phyloP scores from a whole-genome alignment of 371 early-diverging fungal genomes.

The Lichtheimia ramosa region DNA sequence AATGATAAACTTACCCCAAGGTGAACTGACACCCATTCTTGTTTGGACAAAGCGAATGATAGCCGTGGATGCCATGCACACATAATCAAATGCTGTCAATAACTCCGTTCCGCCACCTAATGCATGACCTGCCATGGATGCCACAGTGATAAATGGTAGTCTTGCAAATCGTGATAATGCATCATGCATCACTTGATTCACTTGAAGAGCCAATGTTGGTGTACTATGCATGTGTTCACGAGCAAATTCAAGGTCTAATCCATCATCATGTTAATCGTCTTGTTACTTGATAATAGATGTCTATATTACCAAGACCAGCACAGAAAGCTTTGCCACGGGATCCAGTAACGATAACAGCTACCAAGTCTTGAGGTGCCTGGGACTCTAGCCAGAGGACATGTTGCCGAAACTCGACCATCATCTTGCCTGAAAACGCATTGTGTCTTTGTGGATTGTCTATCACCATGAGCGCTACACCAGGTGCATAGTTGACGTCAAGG shows the following conservation, averaged over 20 bases:
- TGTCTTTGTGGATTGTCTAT: constrained; percentile 55
- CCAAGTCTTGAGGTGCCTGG: constrained; percentile 8
- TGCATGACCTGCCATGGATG: constrained; percentile 64
- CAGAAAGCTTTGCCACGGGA: constrained; percentile 56
- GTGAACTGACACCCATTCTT: constrained; percentile 65
- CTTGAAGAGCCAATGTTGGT: constrained; percentile 29
- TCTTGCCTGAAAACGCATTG: constrained; percentile 70
- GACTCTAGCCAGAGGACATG: constrained; percentile 49
- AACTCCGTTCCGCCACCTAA: constrained; percentile 80
- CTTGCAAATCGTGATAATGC: constrained; percentile 55
- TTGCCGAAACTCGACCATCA: constrained; percentile 71
- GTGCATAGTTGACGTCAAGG: constrained; percentile 32
- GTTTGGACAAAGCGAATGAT: constrained; percentile 65
- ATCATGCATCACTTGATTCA: constrained; percentile 64
- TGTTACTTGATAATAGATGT: background rate
- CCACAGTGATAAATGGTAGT: constrained; percentile 62
- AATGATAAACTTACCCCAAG: constrained; percentile 42
- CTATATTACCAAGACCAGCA: constrained; percentile 61
- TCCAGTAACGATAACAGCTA: constrained; percentile 59
- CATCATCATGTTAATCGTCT: background rate
- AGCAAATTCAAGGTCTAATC: constrained; percentile 54
- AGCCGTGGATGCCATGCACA: constrained; percentile 44
- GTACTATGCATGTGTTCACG: constrained; percentile 42
- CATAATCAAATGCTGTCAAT: constrained; percentile 62
- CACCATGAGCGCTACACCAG: constrained; percentile 51